Conservation (phyloP, 345 rosid genomes). For the Nephelium lappaceum region DNA sequence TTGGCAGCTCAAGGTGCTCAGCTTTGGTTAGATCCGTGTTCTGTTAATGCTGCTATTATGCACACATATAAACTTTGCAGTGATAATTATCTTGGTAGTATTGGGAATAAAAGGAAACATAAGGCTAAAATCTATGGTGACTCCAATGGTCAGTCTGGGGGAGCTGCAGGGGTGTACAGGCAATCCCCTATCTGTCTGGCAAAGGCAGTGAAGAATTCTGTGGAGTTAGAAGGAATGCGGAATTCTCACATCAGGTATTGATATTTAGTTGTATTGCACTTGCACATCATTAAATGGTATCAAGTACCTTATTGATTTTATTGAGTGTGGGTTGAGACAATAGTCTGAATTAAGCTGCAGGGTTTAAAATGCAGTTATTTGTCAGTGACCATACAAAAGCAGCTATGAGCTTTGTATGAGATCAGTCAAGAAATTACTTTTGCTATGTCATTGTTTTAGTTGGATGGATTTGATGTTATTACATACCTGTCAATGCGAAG, state of each 20-base stretch:
- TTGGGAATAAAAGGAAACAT: conserved; percentile 33
- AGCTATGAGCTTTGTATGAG: neutral
- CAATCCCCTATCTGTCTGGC: conserved; percentile 79
- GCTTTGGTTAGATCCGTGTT: conserved; percentile 85
- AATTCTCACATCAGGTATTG: conserved; percentile 82
- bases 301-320: neutral
- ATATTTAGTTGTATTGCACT: conserved; percentile 9
- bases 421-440: neutral
- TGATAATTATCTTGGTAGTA: conserved; percentile 44
- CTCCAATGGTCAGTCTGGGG: conserved; percentile 41
- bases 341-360: neutral
- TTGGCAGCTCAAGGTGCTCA: conserved; percentile 69
- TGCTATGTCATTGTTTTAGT: conserved; percentile 8
- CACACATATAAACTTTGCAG: conserved; percentile 69
- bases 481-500: neutral
- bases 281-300: neutral
- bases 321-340: conserved; percentile 1
- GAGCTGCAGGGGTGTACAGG: conserved; percentile 65
- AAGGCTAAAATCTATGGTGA: conserved; percentile 28
- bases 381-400: no score
- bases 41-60: conserved; percentile 79
- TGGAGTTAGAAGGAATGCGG: conserved; percentile 87
- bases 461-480: neutral
- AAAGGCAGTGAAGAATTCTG: conserved; percentile 83
- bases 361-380: neutral